Percentiles rank a stretch among this genome's conserved stretches.
These are phyloP conservation scores for Ensete ventricosum DNA, from an alignment of 176 grass and related monocot genomes.

Conservation along the genomic window DNA sequence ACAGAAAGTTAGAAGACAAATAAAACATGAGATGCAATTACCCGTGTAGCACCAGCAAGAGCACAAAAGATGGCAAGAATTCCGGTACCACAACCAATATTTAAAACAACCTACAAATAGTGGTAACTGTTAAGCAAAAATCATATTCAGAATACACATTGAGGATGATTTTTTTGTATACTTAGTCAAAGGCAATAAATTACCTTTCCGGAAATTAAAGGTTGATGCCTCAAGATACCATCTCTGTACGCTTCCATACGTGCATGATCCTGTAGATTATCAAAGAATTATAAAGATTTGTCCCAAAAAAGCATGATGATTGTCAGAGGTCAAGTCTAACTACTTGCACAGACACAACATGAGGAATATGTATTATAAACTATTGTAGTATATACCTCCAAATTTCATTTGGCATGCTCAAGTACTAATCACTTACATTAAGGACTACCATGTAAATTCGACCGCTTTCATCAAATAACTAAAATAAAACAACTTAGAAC, in stretches of 20 bases:
- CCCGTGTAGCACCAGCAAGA: constrained; percentile 77
- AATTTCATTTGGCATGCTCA: too few species aligned
- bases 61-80: constrained; percentile 98
- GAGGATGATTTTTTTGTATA: constrained; percentile 11
- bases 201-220: constrained; percentile 89
- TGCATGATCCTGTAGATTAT: constrained; percentile 66
- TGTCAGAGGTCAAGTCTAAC: too few species aligned
- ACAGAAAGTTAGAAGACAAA: constrained; percentile 11
- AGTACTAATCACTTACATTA: too few species aligned
- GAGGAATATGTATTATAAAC: too few species aligned
- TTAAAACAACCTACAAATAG: constrained; percentile 69
- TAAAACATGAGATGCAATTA: constrained; percentile 30
- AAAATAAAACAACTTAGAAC: too few species aligned
- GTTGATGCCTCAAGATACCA: constrained; percentile 74
- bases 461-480: too few species aligned
- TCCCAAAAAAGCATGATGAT: not conserved
- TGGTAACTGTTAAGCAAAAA: not conserved
- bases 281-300: constrained; percentile 22
- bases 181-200: constrained; percentile 3
- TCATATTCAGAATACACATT: constrained; percentile 1
- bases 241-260: constrained; percentile 71
- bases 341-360: too few species aligned
- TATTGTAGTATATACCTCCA: too few species aligned
- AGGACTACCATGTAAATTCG: too few species aligned
- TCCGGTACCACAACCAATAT: constrained; percentile 93